These are phyloP conservation scores for Lactarius hengduanensis DNA, from an alignment of 768 basidiomycete genomes.

Conservation along the genomic window DNA sequence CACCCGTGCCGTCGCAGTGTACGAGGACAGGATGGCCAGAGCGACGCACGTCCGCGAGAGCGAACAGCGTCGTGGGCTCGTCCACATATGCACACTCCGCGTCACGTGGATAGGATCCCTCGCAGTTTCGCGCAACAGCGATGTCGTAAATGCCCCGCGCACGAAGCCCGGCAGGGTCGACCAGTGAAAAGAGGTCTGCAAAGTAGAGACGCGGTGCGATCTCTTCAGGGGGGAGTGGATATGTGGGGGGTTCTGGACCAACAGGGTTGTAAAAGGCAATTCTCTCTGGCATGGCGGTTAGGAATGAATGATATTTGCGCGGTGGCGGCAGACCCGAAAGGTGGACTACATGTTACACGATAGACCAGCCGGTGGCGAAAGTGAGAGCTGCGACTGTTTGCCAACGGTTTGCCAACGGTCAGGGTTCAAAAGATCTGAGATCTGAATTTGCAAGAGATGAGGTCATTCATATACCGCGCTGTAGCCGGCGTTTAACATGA, in stretches of 20 bases:
- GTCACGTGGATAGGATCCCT: slow-evolving; percentile 19
- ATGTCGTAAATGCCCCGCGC: slow-evolving; percentile 18
- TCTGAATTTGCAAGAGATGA: no score
- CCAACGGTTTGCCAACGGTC: background rate
- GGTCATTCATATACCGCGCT: no score
- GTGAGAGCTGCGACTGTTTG: background rate
- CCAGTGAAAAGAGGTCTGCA: slow-evolving; percentile 25
- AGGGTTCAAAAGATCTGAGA: background rate
- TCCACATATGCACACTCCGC: slow-evolving; percentile 23
- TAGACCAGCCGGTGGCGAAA: background rate
- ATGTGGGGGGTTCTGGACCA: slow-evolving; percentile 20
- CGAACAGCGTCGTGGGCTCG: slow-evolving; percentile 23
- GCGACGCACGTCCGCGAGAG: slow-evolving; percentile 23
- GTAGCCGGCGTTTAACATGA: no score
- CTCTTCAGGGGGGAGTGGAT: slow-evolving; percentile 18
- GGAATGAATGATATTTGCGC: background rate
- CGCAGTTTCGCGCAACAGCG: slow-evolving; percentile 19
- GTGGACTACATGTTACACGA: background rate
- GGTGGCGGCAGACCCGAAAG: background rate
- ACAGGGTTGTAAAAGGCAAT: slow-evolving; percentile 13
- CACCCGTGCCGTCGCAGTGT: slow-evolving; percentile 23
- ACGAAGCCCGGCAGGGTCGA: slow-evolving; percentile 15
- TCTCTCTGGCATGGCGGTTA: slow-evolving; percentile 13
- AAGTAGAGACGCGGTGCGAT: slow-evolving; percentile 20
- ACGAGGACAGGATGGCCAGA: slow-evolving; percentile 20